Percentiles rank a stretch among this genome's conserved stretches.
Evolutionary conservation across 2,329 filamentous ascomycete species (phyloP).

Genomic region (Colletotrichum endophyticum): DNA sequence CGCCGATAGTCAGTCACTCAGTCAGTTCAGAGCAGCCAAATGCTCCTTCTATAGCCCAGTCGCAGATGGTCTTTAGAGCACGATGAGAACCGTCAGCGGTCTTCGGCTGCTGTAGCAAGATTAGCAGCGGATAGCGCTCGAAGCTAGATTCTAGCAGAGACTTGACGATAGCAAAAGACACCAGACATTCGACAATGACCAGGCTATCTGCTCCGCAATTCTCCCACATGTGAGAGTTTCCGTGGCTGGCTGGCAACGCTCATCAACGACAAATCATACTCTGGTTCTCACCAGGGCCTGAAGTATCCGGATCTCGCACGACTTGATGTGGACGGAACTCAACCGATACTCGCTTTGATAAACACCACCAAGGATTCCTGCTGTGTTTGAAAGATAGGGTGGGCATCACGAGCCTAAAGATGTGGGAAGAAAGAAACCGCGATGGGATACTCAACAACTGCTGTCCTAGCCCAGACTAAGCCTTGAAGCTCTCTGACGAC

Average conservation of each 20-base stretch:
- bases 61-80: slow-evolving; percentile 49
- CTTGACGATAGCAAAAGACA: slow-evolving; percentile 77
- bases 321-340: neutral
- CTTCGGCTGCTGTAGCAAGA: slow-evolving; percentile 58
- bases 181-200: slow-evolving; percentile 50
- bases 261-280: slow-evolving; percentile 8
- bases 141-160: slow-evolving; percentile 68
- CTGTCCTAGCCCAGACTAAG: neutral
- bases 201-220: slow-evolving; percentile 48
- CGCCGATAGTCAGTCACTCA: slow-evolving; percentile 23
- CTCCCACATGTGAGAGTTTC: slow-evolving; percentile 33
- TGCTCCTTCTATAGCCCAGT: slow-evolving; percentile 51
- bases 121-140: slow-evolving; percentile 65
- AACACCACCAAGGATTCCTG: neutral
- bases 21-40: slow-evolving; percentile 18
- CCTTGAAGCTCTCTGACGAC: neutral
- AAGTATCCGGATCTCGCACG: neutral
- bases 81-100: slow-evolving; percentile 40
- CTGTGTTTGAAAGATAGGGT: neutral
- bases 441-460: neutral
- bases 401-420: neutral
- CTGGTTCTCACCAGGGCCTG: neutral
- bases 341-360: neutral
- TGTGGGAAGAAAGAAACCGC: neutral
- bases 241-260: slow-evolving; percentile 28